phyloP scores from a whole-genome alignment of 306 rosid genomes.

The Mucuna pruriens region DNA sequence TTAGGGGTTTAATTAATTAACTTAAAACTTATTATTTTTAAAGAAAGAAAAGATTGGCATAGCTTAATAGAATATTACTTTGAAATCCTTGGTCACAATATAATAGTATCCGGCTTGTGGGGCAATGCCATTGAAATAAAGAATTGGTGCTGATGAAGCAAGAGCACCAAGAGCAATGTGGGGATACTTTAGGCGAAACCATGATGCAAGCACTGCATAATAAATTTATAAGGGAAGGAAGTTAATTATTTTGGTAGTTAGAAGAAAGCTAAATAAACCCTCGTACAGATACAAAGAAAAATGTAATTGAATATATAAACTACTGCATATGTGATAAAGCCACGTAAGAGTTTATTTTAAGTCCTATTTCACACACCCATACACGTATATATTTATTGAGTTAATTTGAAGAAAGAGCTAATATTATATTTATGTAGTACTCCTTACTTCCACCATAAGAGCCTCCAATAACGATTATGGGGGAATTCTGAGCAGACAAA shows the following conservation, averaged over 20 bases:
- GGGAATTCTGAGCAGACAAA: constrained; percentile 46
- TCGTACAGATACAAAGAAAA: not conserved
- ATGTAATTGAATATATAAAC: not conserved
- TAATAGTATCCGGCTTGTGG: constrained; percentile 55
- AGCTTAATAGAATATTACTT: constrained; percentile 41
- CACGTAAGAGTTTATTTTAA: not conserved
- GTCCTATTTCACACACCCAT: not conserved
- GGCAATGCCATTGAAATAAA: constrained; percentile 51
- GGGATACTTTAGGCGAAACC: constrained; percentile 72
- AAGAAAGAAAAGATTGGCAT: not conserved
- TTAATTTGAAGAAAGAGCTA: not conserved
- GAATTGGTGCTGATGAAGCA: constrained; percentile 71
- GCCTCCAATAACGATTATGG: constrained; percentile 60
- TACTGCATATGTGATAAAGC: not conserved
- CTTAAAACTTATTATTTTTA: not conserved
- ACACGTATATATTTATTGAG: not conserved
- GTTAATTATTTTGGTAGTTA: no score
- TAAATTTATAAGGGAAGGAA: not conserved
- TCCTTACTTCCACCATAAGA: constrained; percentile 72
- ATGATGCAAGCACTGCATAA: constrained; percentile 62
- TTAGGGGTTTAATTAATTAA: not conserved
- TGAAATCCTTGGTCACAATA: constrained; percentile 50
- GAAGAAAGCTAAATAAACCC: not conserved
- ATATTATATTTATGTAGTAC: not conserved
- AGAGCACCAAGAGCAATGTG: constrained; percentile 63